Base-by-base conservation (phyloP, 2,329 filamentous ascomycete species). In the Monosporascus cannonballus region DNA sequence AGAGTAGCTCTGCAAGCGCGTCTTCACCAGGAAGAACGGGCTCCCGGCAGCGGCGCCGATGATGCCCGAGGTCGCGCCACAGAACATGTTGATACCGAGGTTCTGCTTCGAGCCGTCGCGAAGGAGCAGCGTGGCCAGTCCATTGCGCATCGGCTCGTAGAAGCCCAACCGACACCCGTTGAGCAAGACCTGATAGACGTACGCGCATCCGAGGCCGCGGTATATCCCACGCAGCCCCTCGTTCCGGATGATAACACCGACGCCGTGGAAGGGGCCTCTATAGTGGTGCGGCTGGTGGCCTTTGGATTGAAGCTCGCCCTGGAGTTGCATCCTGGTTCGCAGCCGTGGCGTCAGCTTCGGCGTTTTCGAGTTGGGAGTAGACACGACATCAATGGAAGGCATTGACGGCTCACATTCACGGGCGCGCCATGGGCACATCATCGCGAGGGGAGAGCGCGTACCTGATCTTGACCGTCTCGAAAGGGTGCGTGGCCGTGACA, bases 401-500 rank as follows among this genome's bases (percentile, higher is more conserved):
- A 34, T 14, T 14, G 30, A 14, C 30, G 30, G 30, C 30, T 34
- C 30, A 34, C 30, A 34, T 34, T 34, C 30, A 34, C 30, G 30
- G 30, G 30, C 30, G 30, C 30, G 30, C 30, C 30, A 34, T 34
- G 30, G 14, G 30, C 30, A 9, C 30, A 39, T 27, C 44, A 24
- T 38, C 39, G 8, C 18, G 38, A 47, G 39, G 24, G 34, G 22
- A 18, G 53, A 14, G 44, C 53, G 67, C 78, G 68, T 77, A 92
- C 87, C 92, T 89, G 69, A 97, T 97, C 82, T 99, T 99, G 70
- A 99, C 91, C 14, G 93, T 97, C 75, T 99, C 94, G 75, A 97
- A 97, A 53, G 92, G 92, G 73, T 99, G 94, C 49, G 94, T 97
- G 60, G 95, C 92, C 41, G 93, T 97, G 53, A 99, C 94, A 59